A percentile compares a stretch with the other conserved stretches of the same genome.
Evolutionary conservation across 352 stramenopile species (phyloP).

Genomic region (Phytophthora pistaciae): DNA sequence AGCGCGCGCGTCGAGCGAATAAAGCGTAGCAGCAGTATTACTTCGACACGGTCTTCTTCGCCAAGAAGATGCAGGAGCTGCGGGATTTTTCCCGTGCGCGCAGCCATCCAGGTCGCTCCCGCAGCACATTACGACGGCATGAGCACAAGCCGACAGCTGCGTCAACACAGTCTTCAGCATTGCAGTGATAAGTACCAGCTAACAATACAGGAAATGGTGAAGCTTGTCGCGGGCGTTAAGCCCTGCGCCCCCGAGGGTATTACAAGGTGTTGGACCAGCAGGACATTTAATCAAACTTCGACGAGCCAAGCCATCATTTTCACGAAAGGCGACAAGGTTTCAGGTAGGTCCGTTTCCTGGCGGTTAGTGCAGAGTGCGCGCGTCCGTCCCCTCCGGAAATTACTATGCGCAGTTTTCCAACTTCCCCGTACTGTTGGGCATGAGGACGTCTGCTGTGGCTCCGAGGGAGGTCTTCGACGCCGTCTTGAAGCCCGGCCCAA

Average conservation of each 20-base stretch:
- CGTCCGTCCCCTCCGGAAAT: conserved; percentile 6
- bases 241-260: neutral
- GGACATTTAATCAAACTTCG: neutral
- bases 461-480: conserved; percentile 10
- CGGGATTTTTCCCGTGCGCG: conserved; percentile 18
- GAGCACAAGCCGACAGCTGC: conserved; percentile 6
- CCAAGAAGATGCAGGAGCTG: conserved; percentile 56
- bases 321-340: conserved; percentile 1
- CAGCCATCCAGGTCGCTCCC: conserved; percentile 13
- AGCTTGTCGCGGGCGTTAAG: neutral
- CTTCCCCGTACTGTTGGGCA: neutral
- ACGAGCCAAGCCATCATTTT: neutral
- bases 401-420: conserved; percentile 14
- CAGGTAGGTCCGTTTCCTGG: conserved; percentile 20
- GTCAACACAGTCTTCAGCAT: conserved; percentile 6
- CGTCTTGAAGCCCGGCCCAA: neutral
- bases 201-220: neutral
- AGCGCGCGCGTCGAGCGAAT: conserved; percentile 38
- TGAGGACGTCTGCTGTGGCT: conserved; percentile 22
- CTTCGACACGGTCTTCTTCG: conserved; percentile 69
- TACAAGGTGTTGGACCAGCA: neutral
- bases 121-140: conserved; percentile 20
- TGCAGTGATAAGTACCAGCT: neutral
- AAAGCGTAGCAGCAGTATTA: conserved; percentile 62
- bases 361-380: conserved; percentile 10